phyloP scores from a whole-genome alignment of 73 alveolate species.

The Paramecium sexaurelia region DNA sequence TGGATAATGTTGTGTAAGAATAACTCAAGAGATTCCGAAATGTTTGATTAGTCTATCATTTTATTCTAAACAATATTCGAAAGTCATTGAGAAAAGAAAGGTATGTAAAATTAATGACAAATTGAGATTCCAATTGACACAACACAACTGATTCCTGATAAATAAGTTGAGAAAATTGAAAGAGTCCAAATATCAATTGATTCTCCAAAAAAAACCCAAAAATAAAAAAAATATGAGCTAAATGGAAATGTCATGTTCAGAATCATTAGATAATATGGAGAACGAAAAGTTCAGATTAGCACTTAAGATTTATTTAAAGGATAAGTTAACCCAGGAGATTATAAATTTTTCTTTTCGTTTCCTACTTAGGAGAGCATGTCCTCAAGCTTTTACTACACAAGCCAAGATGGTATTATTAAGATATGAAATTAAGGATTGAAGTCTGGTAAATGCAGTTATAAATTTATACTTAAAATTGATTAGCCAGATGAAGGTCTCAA shows the following conservation, averaged over 20 bases:
- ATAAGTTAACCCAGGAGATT: slow-evolving; percentile 22
- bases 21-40: neutral
- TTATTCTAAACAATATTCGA: slow-evolving; percentile 1
- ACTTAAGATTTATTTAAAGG: neutral
- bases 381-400: slow-evolving; percentile 28
- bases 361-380: neutral
- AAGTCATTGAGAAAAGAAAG: neutral
- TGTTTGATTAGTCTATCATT: neutral
- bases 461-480: neutral
- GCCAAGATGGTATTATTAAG: slow-evolving; percentile 23
- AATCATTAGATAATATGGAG: slow-evolving; percentile 30
- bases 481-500: neutral
- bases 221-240: slow-evolving; percentile 29
- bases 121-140: neutral
- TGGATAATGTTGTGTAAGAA: slow-evolving; percentile 35
- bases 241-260: slow-evolving; percentile 13
- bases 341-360: slow-evolving; percentile 2
- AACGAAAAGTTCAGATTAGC: neutral
- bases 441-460: slow-evolving; percentile 14
- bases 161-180: neutral
- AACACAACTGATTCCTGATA: neutral
- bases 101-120: neutral
- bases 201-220: neutral
- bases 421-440: neutral
- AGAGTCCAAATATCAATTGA: neutral